Conservation (phyloP, 305 asterid genomes). For the Rubia peregrina region DNA sequence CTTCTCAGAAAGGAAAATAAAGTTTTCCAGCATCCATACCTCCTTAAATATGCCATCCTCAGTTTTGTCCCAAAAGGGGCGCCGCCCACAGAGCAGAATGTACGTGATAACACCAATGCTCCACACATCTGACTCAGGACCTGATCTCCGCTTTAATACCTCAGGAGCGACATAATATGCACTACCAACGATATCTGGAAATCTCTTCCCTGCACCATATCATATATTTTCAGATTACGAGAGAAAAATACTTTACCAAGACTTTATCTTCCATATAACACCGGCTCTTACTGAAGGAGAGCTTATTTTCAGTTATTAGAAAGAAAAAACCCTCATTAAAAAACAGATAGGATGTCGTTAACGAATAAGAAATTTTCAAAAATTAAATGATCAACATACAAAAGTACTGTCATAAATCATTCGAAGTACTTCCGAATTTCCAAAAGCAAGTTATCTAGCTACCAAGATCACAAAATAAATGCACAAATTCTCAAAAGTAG, state of each 20-base stretch:
- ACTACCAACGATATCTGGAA: conserved; percentile 54
- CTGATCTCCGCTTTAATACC: conserved; percentile 48
- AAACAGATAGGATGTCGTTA: background rate
- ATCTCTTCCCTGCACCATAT: conserved; percentile 34
- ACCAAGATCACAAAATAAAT: background rate
- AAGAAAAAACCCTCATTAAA: background rate
- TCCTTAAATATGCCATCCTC: conserved; percentile 57
- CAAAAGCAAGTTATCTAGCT: background rate
- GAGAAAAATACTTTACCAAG: background rate
- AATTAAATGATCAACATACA: background rate
- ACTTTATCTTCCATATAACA: background rate
- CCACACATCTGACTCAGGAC: conserved; percentile 57
- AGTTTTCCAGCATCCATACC: conserved; percentile 33
- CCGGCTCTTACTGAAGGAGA: background rate
- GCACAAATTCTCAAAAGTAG: background rate
- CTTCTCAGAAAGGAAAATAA: background rate
- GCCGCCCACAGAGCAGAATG: conserved; percentile 60
- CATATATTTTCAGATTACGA: conserved; percentile 8
- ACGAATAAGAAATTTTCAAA: background rate
- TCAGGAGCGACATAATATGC: conserved; percentile 55
- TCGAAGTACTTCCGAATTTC: background rate
- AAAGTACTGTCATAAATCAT: background rate
- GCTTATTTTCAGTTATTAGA: background rate
- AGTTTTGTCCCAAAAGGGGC: conserved; percentile 93
- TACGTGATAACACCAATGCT: conserved; percentile 51